These are phyloP conservation scores for Linanthus parryae DNA, from an alignment of 148 eudicot genomes.

Conservation along the genomic window DNA sequence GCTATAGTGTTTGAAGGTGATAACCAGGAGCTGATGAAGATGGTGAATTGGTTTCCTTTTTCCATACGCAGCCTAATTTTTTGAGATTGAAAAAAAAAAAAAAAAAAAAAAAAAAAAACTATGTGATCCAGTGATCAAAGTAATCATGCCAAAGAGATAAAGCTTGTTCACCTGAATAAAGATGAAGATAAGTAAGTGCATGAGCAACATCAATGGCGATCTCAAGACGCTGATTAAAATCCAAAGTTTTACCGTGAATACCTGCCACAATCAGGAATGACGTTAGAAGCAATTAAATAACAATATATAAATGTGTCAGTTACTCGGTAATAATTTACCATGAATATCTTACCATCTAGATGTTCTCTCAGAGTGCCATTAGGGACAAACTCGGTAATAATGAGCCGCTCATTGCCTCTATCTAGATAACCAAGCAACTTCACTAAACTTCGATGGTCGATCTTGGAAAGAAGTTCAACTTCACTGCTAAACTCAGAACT, in stretches of 20 bases:
- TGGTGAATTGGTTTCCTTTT: too few relatives aligned
- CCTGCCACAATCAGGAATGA: conserved; percentile 39
- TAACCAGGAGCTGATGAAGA: too few relatives aligned
- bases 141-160: conserved; percentile 4
- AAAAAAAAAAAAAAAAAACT: too few relatives aligned
- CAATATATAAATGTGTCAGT: not conserved
- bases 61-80: too few relatives aligned
- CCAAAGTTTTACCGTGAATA: conserved; percentile 51
- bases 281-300: too few relatives aligned
- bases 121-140: too few relatives aligned
- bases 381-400: conserved; percentile 81
- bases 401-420: conserved; percentile 76
- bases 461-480: conserved; percentile 83
- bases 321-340: not conserved
- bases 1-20: too few relatives aligned
- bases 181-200: conserved; percentile 89
- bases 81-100: too few relatives aligned
- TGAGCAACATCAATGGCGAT: conserved; percentile 89
- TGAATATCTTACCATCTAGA: conserved; percentile 73
- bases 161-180: conserved; percentile 58
- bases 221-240: conserved; percentile 89
- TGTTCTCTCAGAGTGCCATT: conserved; percentile 97
- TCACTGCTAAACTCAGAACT: conserved; percentile 70
- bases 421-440: conserved; percentile 87
- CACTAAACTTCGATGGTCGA: conserved; percentile 83